Evolutionary conservation across 352 stramenopile genomes (phyloP).

Genomic region (Thalassiosira tumida): DNA sequence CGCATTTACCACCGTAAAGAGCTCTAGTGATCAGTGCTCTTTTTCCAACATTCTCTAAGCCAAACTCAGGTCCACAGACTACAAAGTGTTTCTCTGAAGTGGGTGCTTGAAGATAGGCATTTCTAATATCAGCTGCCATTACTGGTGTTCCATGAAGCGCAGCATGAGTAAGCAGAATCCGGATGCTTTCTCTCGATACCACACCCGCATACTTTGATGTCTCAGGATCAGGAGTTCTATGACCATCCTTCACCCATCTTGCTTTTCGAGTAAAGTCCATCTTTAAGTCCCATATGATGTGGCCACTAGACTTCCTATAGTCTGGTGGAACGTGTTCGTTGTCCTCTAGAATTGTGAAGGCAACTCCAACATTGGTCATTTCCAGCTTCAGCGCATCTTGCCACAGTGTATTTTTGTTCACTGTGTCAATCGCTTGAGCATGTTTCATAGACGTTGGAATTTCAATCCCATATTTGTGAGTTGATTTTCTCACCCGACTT

Average conservation of each 20-base stretch:
- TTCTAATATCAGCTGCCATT: slow-evolving; percentile 62
- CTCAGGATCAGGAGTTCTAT: slow-evolving; percentile 19
- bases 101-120: slow-evolving; percentile 67
- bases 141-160: slow-evolving; percentile 65
- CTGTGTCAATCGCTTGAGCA: slow-evolving; percentile 68
- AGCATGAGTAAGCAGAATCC: slow-evolving; percentile 57
- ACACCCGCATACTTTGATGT: slow-evolving; percentile 75
- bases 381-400: slow-evolving; percentile 76
- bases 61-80: slow-evolving; percentile 78
- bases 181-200: slow-evolving; percentile 61
- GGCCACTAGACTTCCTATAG: not conserved
- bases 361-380: slow-evolving; percentile 79
- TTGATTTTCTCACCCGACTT: slow-evolving; percentile 32
- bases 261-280: slow-evolving; percentile 68
- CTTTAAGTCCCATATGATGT: slow-evolving; percentile 75
- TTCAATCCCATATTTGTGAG: slow-evolving; percentile 84
- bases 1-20: slow-evolving; percentile 79
- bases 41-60: slow-evolving; percentile 57
- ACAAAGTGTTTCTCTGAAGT: slow-evolving; percentile 35
- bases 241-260: slow-evolving; percentile 36
- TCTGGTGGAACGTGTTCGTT: not conserved
- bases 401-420: slow-evolving; percentile 80
- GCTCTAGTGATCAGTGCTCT: slow-evolving; percentile 71
- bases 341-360: slow-evolving; percentile 78
- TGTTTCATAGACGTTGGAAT: slow-evolving; percentile 71